Conservation (phyloP, 192 early-diverging fungal genomes). For the Pilobolus umbonatus region DNA sequence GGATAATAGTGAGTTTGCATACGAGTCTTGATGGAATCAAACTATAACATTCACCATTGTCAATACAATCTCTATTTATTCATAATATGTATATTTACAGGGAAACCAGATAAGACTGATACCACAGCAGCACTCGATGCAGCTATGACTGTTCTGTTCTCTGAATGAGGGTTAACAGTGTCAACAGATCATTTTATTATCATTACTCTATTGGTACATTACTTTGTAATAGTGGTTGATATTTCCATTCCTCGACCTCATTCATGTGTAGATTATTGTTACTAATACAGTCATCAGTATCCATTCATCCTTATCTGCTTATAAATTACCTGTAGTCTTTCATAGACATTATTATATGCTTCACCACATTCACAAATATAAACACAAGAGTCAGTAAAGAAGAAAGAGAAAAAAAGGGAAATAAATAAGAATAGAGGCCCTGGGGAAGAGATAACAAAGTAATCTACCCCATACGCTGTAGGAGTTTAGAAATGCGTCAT, state of each 20-base stretch:
- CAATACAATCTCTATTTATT: not conserved
- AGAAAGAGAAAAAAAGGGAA: no score
- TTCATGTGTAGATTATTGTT: not conserved
- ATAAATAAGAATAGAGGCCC: no score
- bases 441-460: no score
- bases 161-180: conserved; percentile 18
- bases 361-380: no score
- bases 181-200: not conserved
- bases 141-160: conserved; percentile 60
- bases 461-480: no score
- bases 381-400: no score
- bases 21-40: conserved; percentile 94
- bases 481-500: no score
- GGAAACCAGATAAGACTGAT: conserved; percentile 66
- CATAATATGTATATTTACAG: conserved; percentile 26
- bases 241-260: no score
- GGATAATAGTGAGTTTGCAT: conserved; percentile 92
- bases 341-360: not conserved
- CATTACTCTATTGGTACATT: not conserved
- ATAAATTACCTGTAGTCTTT: not conserved
- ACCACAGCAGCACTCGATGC: conserved; percentile 67
- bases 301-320: no score
- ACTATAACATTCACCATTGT: conserved; percentile 25
- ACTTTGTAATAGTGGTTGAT: not conserved
- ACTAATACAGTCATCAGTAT: not conserved